Evolutionary conservation across 2,329 filamentous ascomycete genomes (phyloP).

Genomic region (Aspergillus pseudoglaucus): DNA sequence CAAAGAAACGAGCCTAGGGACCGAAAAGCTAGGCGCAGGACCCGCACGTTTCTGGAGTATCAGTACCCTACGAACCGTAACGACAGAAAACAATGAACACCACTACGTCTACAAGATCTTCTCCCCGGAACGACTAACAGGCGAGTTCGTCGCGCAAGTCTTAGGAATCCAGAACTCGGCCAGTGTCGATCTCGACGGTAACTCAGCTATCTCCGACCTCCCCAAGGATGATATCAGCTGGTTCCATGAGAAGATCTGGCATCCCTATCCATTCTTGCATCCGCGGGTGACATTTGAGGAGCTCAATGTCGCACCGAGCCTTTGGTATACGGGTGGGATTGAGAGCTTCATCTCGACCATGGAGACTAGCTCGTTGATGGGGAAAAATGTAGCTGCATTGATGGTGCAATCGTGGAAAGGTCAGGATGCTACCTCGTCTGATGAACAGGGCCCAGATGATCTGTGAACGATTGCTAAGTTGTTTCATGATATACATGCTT

Average conservation of each 20-base stretch:
- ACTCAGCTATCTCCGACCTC: constrained; percentile 26
- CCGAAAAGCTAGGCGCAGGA: constrained; percentile 53
- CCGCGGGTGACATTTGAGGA: constrained; percentile 85
- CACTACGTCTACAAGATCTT: constrained; percentile 65
- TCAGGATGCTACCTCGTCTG: neutral
- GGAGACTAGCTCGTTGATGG: constrained; percentile 92
- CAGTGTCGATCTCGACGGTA: constrained; percentile 14
- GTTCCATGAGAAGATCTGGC: constrained; percentile 70
- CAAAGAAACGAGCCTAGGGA: constrained; percentile 39
- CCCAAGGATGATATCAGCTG: constrained; percentile 56
- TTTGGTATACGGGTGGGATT: constrained; percentile 61
- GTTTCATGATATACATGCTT: no score
- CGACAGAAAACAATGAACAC: constrained; percentile 16
- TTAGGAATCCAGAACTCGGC: constrained; percentile 38
- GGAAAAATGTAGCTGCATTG: constrained; percentile 54
- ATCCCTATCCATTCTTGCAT: constrained; percentile 78
- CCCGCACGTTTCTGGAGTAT: constrained; percentile 78
- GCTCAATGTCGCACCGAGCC: constrained; percentile 50
- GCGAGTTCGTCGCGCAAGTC: constrained; percentile 43
- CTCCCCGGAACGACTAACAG: constrained; percentile 46
- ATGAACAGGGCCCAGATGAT: constrained; percentile 9
- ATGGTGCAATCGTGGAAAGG: constrained; percentile 49
- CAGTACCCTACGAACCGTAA: constrained; percentile 60
- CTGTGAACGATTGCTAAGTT: neutral
- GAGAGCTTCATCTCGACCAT: constrained; percentile 95